Base-by-base conservation (phyloP, 2,329 filamentous ascomycete genomes). In the Phyllachora maydis region DNA sequence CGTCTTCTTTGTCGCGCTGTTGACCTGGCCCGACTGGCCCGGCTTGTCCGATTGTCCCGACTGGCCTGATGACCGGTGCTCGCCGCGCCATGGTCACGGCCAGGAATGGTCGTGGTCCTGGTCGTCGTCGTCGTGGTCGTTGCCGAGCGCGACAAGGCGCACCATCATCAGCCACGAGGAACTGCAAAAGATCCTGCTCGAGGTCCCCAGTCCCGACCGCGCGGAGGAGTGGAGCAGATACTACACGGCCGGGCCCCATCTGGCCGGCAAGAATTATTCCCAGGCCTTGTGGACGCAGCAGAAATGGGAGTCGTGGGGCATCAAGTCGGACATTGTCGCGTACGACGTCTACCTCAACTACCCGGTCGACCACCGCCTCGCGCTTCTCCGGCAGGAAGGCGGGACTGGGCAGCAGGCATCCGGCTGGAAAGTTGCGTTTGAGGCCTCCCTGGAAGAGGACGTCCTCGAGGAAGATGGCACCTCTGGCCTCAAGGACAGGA, bases 321-420 rank as follows among this genome's bases (percentile, higher is more conserved):
- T 83, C 28, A 38, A 65, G 28, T 56, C 66, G 2, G 48, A 54
- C 9, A 68, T 85, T 26, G 61, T 65, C 4, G 49, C 72, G 3
- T 88, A 85, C 39, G 73, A 83, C 29, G 61, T 71, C 17, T 83
- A 78, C 34, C 54, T 83, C 38, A 85, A 83, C 44, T 81, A 79
- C 33, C 78, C 77, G 4, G 46, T 69, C 6, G 70, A 68, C 24
- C 73, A 81, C 37, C 59, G 71, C 14, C 49, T 85, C 27, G 69
- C 69, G 8, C 46, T 83, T 15, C 49, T 81, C 24, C 53, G 65
- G 37, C 62, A 56, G 33, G 14, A 42, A 45, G 25, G 41, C 37
- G n/a, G n/a, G n/a, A n/a, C n/a, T n/a, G 23, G 40, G 47, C 35
- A 31, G 15, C 36, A 42, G 14, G 35, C 46, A 1, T 35, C 42